Percentiles rank a stretch among this genome's conserved stretches.
phyloP scores from a whole-genome alignment of 345 rosid genomes.

The Eutrema heterophyllum region DNA sequence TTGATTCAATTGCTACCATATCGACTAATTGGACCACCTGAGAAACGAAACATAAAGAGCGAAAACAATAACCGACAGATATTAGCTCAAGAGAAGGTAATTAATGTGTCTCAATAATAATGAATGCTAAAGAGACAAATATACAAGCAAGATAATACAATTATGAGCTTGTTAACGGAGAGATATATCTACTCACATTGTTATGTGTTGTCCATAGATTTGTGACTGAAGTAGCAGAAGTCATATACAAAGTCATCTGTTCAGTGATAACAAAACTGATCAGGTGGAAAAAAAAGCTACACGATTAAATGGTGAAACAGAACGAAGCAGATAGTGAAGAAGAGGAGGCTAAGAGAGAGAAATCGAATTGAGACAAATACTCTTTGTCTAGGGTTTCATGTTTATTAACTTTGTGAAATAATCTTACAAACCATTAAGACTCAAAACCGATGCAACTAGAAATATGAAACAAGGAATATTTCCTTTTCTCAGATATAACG shows the following conservation, averaged over 20 bases:
- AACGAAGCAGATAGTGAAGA: background rate
- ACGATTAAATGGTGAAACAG: background rate
- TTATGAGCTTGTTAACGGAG: background rate
- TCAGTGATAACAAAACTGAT: background rate
- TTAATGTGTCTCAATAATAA: background rate
- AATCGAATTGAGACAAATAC: background rate
- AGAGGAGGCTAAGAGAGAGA: background rate
- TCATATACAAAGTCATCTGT: constrained; percentile 6
- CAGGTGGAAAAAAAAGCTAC: background rate
- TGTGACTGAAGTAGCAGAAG: constrained; percentile 17
- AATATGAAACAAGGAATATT: background rate
- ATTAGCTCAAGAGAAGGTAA: background rate
- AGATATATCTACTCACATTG: constrained; percentile 14
- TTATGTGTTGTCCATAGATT: background rate
- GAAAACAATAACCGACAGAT: background rate
- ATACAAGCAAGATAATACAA: background rate
- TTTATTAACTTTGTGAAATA: background rate
- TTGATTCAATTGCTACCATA: constrained; percentile 23
- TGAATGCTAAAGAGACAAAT: background rate
- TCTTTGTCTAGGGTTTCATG: background rate
- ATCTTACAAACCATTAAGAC: background rate
- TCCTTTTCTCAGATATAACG: background rate
- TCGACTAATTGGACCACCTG: constrained; percentile 34
- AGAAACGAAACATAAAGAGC: background rate
- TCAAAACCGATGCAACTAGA: background rate